Percentiles rank a stretch among this genome's conserved stretches.
Evolutionary conservation across 2,329 filamentous ascomycete genomes (phyloP).

Genomic region (Hymenoscyphus salicellus): DNA sequence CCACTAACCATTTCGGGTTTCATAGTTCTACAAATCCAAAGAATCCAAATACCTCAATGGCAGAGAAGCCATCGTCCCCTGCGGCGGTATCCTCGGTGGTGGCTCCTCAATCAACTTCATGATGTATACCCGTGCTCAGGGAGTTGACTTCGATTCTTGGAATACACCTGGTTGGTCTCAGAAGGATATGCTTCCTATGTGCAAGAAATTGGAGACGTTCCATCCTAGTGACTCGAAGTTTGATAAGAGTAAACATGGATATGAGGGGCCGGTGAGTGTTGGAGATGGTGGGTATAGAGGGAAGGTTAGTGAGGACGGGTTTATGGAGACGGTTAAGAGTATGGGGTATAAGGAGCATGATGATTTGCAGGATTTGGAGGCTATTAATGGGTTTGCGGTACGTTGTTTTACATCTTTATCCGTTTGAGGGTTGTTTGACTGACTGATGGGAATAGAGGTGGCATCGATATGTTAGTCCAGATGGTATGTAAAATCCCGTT

Average conservation of each 20-base stretch:
- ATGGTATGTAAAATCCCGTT: not conserved
- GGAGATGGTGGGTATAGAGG: constrained; percentile 48
- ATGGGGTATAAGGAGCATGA: constrained; percentile 51
- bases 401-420: constrained; percentile 8
- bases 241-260: constrained; percentile 46
- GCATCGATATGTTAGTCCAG: not conserved
- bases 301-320: constrained; percentile 44
- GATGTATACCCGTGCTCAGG: constrained; percentile 48
- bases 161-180: constrained; percentile 50
- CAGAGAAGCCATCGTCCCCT: constrained; percentile 42
- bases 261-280: constrained; percentile 53
- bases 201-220: constrained; percentile 59
- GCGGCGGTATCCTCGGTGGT: constrained; percentile 56
- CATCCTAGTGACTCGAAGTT: constrained; percentile 25
- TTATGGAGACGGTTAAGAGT: constrained; percentile 47
- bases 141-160: constrained; percentile 51
- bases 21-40: constrained; percentile 51
- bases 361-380: constrained; percentile 52
- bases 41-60: constrained; percentile 45
- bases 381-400: constrained; percentile 37
- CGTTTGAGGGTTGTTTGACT: not conserved
- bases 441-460: not conserved
- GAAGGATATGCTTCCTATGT: constrained; percentile 50
- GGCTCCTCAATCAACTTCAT: constrained; percentile 60
- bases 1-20: not conserved